These are phyloP conservation scores for Chrysoporthe austroafricana DNA, from an alignment of 2,329 filamentous ascomycete species.

Conservation along the genomic window DNA sequence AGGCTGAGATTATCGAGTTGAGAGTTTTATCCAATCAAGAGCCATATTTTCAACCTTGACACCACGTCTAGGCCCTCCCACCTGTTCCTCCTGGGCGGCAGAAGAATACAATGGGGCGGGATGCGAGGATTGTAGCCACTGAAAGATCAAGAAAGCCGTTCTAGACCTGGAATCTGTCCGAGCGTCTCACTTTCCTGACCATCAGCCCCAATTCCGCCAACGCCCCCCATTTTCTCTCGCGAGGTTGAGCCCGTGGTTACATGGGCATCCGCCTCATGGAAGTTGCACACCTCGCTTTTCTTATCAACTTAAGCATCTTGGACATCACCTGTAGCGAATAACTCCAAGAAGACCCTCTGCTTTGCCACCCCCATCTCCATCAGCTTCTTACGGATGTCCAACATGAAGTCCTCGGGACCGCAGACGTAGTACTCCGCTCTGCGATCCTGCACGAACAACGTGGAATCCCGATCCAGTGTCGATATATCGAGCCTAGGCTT, in stretches of 20 bases:
- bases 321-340: constrained; percentile 64
- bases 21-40: background rate
- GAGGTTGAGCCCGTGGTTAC: background rate
- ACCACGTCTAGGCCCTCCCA: no score
- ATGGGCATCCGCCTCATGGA: background rate
- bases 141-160: no score
- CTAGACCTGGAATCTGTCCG: background rate
- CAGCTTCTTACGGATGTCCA: constrained; percentile 57
- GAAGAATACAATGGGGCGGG: no score
- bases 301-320: background rate
- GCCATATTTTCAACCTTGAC: background rate
- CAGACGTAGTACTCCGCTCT: constrained; percentile 72
- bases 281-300: background rate
- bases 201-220: background rate
- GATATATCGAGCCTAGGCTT: constrained; percentile 56
- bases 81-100: no score
- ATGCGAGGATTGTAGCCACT: no score
- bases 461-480: constrained; percentile 53
- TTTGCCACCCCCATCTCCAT: constrained; percentile 57
- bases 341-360: constrained; percentile 67
- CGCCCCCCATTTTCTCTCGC: background rate
- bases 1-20: background rate
- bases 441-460: constrained; percentile 59
- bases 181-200: background rate
- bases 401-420: constrained; percentile 73